Conservation (phyloP, 768 basidiomycete species). For the Cystobasidium tubakii region DNA sequence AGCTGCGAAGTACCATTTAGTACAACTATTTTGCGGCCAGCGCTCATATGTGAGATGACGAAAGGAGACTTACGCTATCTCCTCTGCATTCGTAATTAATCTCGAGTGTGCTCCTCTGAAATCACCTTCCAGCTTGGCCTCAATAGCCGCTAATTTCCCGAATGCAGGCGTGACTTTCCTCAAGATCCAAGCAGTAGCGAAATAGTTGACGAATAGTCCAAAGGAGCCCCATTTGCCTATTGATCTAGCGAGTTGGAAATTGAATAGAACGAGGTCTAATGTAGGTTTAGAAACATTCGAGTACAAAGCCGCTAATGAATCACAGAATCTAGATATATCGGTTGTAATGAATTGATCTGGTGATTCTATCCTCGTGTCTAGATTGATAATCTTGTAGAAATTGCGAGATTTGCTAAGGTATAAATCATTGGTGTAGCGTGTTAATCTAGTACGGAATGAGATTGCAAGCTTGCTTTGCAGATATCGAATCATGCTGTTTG, state of each 20-base stretch:
- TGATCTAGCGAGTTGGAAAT: constrained; percentile 77
- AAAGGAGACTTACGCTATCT: constrained; percentile 66
- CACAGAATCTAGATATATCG: constrained; percentile 83
- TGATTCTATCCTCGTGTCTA: constrained; percentile 42
- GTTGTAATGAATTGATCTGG: constrained; percentile 61
- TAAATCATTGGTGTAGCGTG: constrained; percentile 74
- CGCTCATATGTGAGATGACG: not conserved
- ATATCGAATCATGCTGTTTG: constrained; percentile 72
- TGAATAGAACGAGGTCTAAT: constrained; percentile 84
- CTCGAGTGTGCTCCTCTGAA: constrained; percentile 80
- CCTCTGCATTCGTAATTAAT: constrained; percentile 81
- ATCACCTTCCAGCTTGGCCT: constrained; percentile 84
- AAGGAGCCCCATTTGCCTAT: constrained; percentile 78
- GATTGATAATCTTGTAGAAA: constrained; percentile 49
- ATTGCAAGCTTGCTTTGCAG: constrained; percentile 80
- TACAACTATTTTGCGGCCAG: not conserved
- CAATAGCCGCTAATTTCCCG: constrained; percentile 77
- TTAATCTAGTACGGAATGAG: constrained; percentile 73
- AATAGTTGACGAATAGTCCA: constrained; percentile 75
- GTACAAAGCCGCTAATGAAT: constrained; percentile 75
- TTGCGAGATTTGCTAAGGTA: constrained; percentile 63
- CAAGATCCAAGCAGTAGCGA: constrained; percentile 73
- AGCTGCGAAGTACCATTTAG: constrained; percentile 54
- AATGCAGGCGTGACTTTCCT: constrained; percentile 77
- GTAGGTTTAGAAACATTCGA: constrained; percentile 90